A percentile compares a stretch with the other conserved stretches of the same genome.
phyloP scores from a whole-genome alignment of 2,329 filamentous ascomycete species.

The Pseudogymnoascus sp. region DNA sequence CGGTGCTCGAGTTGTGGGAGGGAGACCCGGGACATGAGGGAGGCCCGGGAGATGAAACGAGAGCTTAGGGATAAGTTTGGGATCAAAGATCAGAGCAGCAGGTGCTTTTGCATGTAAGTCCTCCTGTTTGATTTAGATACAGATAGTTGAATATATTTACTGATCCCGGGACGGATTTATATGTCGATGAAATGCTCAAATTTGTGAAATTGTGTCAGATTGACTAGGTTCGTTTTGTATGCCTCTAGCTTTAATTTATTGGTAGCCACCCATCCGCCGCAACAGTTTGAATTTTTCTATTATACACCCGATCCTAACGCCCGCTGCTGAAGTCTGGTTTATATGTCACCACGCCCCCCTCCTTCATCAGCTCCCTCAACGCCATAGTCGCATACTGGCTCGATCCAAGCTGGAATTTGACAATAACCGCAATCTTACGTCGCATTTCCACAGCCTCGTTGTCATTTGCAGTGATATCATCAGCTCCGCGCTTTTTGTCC shows the following conservation, averaged over 20 bases:
- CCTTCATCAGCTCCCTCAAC: constrained; percentile 69
- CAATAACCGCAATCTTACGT: constrained; percentile 54
- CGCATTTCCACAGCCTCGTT: neutral
- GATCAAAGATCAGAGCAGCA: neutral
- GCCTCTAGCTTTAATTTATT: neutral
- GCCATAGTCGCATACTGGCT: constrained; percentile 84
- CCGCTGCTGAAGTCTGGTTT: constrained; percentile 50
- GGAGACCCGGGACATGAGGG: neutral
- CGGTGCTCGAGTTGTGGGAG: neutral
- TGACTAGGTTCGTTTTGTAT: neutral
- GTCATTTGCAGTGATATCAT: constrained; percentile 1
- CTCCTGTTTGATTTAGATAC: neutral
- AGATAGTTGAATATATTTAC: neutral
- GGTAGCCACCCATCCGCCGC: neutral
- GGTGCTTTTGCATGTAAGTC: neutral
- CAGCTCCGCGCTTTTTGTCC: neutral
- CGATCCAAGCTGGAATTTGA: constrained; percentile 68
- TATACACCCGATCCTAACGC: constrained; percentile 9
- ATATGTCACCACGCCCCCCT: constrained; percentile 51
- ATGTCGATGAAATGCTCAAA: neutral
- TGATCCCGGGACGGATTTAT: neutral
- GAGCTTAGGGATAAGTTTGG: neutral
- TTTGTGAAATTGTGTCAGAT: neutral
- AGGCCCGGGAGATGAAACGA: neutral
- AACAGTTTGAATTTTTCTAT: neutral